Percentiles rank a stretch among this genome's conserved stretches.
Conservation (phyloP, 495 filamentous ascomycete genomes). For the Glonium stellatum region DNA sequence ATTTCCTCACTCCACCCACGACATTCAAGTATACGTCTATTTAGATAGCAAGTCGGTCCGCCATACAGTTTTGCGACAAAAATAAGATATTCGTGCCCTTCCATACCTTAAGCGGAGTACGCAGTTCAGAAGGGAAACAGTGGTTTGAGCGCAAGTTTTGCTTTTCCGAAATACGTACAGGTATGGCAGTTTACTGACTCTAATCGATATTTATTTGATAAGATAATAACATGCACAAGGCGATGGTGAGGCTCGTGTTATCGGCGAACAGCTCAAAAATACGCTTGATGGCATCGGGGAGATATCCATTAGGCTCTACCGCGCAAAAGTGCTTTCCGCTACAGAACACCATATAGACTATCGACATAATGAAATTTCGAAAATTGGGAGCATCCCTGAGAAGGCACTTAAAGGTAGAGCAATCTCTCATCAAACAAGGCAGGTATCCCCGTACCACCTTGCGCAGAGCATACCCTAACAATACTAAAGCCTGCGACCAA, state of each 20-base stretch:
- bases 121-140: not conserved
- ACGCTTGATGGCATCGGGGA: not conserved
- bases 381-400: constrained; percentile 8
- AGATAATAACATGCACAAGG: not conserved
- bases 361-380: not conserved
- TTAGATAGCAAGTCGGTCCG: not conserved
- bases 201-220: not conserved
- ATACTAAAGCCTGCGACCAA: not conserved
- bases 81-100: not conserved
- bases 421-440: constrained; percentile 11
- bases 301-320: not conserved
- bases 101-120: not conserved
- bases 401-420: constrained; percentile 20
- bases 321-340: not conserved
- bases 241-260: not conserved
- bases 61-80: not conserved
- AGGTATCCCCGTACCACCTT: not conserved
- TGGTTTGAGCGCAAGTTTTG: not conserved
- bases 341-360: not conserved
- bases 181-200: not conserved
- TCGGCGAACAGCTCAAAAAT: not conserved
- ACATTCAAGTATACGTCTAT: not conserved
- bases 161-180: not conserved
- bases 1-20: not conserved
- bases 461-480: not conserved